A percentile compares a stretch with the other conserved stretches of the same genome.
These are phyloP conservation scores for Globisporangium canariense DNA, from an alignment of 352 stramenopile genomes.

Conservation along the genomic window DNA sequence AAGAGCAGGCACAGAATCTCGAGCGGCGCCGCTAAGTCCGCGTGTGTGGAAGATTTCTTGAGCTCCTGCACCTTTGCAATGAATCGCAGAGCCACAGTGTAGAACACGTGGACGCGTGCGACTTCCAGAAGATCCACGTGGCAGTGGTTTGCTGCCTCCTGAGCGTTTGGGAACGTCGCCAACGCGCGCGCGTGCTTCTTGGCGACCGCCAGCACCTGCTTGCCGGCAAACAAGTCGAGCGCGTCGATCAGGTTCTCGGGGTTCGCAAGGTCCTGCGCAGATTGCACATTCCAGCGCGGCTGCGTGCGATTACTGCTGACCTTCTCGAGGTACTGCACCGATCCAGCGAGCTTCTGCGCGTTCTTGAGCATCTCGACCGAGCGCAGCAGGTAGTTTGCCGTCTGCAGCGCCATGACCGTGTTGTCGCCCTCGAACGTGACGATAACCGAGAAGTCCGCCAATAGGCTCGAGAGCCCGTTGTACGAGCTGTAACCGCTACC, in stretches of 20 bases:
- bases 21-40: slow-evolving; percentile 46
- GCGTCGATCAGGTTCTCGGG: slow-evolving; percentile 31
- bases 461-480: slow-evolving; percentile 87
- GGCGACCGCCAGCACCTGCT: slow-evolving; percentile 39
- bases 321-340: slow-evolving; percentile 60
- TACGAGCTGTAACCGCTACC: slow-evolving; percentile 93
- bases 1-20: slow-evolving; percentile 70
- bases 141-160: slow-evolving; percentile 59
- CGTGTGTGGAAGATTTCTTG: slow-evolving; percentile 18
- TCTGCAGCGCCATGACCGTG: slow-evolving; percentile 95
- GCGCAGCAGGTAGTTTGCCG: slow-evolving; percentile 65
- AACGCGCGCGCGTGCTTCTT: slow-evolving; percentile 29
- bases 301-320: slow-evolving; percentile 15
- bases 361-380: slow-evolving; percentile 50
- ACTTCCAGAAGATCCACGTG: slow-evolving; percentile 75
- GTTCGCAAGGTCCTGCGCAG: slow-evolving; percentile 30
- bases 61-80: slow-evolving; percentile 50
- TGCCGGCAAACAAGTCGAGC: slow-evolving; percentile 54
- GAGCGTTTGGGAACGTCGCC: slow-evolving; percentile 22
- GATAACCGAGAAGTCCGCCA: slow-evolving; percentile 94
- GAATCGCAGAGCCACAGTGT: slow-evolving; percentile 61
- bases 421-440: slow-evolving; percentile 97
- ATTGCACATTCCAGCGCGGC: slow-evolving; percentile 32
- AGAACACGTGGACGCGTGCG: slow-evolving; percentile 73
- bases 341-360: slow-evolving; percentile 49